Percentiles rank a stretch among this genome's conserved stretches.
These are phyloP conservation scores for Kandelia obovata DNA, from an alignment of 345 rosid genomes.

Conservation along the genomic window DNA sequence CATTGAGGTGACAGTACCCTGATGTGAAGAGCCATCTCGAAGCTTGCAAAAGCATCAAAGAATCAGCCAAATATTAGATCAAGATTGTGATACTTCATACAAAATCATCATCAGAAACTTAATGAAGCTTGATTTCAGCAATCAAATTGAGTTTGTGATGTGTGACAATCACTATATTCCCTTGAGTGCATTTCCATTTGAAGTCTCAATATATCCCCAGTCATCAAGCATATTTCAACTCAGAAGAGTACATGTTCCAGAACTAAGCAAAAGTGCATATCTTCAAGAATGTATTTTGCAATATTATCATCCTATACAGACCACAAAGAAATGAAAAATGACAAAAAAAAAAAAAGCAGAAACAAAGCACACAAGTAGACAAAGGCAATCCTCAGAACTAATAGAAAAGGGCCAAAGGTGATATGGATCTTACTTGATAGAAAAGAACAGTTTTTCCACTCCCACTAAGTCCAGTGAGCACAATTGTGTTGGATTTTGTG, in stretches of 20 bases:
- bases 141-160: neutral
- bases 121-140: neutral
- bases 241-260: neutral
- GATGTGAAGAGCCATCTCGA: constrained; percentile 84
- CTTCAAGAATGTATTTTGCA: neutral
- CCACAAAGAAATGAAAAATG: neutral
- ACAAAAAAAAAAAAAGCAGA: neutral
- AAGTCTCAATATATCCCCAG: neutral
- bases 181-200: neutral
- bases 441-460: constrained; percentile 82
- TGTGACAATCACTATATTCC: neutral
- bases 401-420: neutral
- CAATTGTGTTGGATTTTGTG: constrained; percentile 59
- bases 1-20: constrained; percentile 91
- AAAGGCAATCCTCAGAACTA: neutral
- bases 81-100: neutral
- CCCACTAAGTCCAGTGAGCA: constrained; percentile 78
- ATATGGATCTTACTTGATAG: constrained; percentile 51
- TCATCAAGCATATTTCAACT: neutral
- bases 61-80: constrained; percentile 15
- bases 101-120: neutral
- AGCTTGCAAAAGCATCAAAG: constrained; percentile 50
- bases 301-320: neutral
- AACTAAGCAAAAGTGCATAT: neutral
- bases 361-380: neutral